Evolutionary conservation across 2,329 filamentous ascomycete genomes (phyloP), one percentile per base, ranked within the genome.

Genomic region (Penicillium italicum): DNA sequence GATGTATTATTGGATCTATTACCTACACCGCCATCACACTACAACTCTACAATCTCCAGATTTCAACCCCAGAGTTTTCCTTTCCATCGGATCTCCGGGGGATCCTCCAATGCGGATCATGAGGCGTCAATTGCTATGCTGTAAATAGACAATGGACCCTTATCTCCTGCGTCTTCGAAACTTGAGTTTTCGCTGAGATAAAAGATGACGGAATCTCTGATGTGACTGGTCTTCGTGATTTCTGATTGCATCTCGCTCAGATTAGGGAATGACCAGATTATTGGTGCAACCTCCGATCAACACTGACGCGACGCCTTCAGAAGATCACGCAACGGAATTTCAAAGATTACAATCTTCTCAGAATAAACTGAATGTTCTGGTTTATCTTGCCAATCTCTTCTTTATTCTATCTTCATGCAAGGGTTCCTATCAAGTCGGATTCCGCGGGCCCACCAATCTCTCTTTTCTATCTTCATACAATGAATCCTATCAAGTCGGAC

Each of bases 1-100:
- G 2, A 38, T n/a, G 20, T 34, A 22, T 51, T 8, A 55, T 55
- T 55, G 53, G 53, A 44, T 20, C 28, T 51, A 18, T 40, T 41
- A 12, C 37, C 31, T 20, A 56, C 52, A 60, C 53, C 57, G 52
- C 52, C 33, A 51, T 42, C 47, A n/a, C 18, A 20, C 48, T 55
- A 34, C n/a, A 22, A 56, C 55, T 41, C 40, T 51, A 28, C 51
- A 59, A 64, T 64, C 62, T 64, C 62, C 61, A 61, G 61, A 55
- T 62, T 62, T 56, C 42, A 41, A 61, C 62, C 62, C 62, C 61
- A 56, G 62, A 55, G 42, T 59, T 30, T 46, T 34, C 12, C 26
- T 46, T 43, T 46, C 46, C 37, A 57, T 46, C 51, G 55, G 45
- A 26, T 50, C 40, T 46, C 53, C 61, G 54, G 59, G 44, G 36